Conservation (phyloP, 2,329 filamentous ascomycete species). For the Diaporthe sp. region DNA sequence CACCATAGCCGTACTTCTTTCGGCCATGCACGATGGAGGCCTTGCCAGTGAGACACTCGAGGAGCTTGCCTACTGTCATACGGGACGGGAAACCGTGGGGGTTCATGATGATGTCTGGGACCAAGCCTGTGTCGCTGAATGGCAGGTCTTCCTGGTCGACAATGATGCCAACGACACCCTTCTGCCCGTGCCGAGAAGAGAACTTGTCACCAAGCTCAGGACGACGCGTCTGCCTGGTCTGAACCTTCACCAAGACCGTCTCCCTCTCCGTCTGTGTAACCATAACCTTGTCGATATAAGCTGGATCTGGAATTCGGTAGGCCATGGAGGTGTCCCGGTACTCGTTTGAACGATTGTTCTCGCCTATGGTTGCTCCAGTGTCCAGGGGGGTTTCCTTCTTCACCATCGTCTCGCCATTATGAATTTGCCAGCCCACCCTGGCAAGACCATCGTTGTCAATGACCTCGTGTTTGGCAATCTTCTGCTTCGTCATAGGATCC, state of each 20-base stretch:
- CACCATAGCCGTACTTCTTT: constrained; percentile 83
- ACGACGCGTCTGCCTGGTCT: constrained; percentile 93
- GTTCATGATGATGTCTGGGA: constrained; percentile 99
- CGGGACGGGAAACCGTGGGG: constrained; percentile 99
- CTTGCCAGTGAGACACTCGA: constrained; percentile 95
- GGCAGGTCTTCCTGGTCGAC: constrained; percentile 97
- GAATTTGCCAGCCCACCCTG: constrained; percentile 83
- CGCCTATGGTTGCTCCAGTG: constrained; percentile 77
- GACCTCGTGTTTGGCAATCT: constrained; percentile 75
- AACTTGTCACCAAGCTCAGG: constrained; percentile 99
- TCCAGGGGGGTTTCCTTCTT: constrained; percentile 90
- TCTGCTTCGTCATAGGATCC: constrained; percentile 70
- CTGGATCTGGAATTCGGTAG: constrained; percentile 85
- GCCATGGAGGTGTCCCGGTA: constrained; percentile 76
- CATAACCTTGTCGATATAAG: constrained; percentile 97
- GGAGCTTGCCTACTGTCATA: constrained; percentile 98
- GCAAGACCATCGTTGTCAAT: constrained; percentile 91
- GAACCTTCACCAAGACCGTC: constrained; percentile 88
- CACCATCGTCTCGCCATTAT: constrained; percentile 85
- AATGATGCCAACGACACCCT: constrained; percentile 97
- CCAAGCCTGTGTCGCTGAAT: constrained; percentile 89
- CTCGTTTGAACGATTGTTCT: constrained; percentile 71
- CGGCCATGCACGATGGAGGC: constrained; percentile 87
- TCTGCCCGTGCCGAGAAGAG: constrained; percentile 97
- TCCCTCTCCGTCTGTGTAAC: constrained; percentile 90